These are phyloP conservation scores for Fusarium temperatum DNA, from an alignment of 2,329 filamentous ascomycete species.

Conservation along the genomic window DNA sequence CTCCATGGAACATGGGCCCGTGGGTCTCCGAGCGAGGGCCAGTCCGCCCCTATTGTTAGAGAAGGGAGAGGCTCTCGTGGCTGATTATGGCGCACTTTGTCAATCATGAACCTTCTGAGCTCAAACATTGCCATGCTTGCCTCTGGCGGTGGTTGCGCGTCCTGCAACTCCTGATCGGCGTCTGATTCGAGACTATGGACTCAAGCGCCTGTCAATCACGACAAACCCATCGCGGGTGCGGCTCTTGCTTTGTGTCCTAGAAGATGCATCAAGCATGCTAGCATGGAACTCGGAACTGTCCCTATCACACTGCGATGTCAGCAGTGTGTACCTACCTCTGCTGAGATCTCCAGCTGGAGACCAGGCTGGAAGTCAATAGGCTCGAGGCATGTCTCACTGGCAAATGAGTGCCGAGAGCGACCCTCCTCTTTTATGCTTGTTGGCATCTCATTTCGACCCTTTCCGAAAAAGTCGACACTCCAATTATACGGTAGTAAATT, in stretches of 20 bases:
- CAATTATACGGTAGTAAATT: neutral
- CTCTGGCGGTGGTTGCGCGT: constrained; percentile 36
- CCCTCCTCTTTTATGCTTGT: constrained; percentile 29
- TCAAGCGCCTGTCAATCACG: constrained; percentile 18
- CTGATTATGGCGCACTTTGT: constrained; percentile 14
- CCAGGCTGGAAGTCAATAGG: constrained; percentile 16
- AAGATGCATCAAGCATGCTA: neutral
- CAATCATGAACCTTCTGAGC: constrained; percentile 12
- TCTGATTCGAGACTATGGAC: constrained; percentile 11
- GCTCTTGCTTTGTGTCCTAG: constrained; percentile 6
- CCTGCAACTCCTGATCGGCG: constrained; percentile 38
- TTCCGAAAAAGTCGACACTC: constrained; percentile 3
- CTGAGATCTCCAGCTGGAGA: neutral
- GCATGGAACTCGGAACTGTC: constrained; percentile 23
- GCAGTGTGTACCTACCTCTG: neutral
- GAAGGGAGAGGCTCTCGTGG: constrained; percentile 31
- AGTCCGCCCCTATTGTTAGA: constrained; percentile 36
- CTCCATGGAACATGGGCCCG: constrained; percentile 21
- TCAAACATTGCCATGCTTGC: constrained; percentile 18
- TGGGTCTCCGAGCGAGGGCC: constrained; percentile 33
- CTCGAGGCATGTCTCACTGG: constrained; percentile 2
- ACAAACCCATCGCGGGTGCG: constrained; percentile 2
- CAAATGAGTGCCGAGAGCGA: constrained; percentile 29
- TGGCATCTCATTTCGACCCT: constrained; percentile 14
- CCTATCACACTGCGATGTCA: neutral